Percentiles rank a stretch among this genome's conserved stretches.
Conservation (phyloP, 2,329 filamentous ascomycete species). For the Hymenoscyphus linearis region DNA sequence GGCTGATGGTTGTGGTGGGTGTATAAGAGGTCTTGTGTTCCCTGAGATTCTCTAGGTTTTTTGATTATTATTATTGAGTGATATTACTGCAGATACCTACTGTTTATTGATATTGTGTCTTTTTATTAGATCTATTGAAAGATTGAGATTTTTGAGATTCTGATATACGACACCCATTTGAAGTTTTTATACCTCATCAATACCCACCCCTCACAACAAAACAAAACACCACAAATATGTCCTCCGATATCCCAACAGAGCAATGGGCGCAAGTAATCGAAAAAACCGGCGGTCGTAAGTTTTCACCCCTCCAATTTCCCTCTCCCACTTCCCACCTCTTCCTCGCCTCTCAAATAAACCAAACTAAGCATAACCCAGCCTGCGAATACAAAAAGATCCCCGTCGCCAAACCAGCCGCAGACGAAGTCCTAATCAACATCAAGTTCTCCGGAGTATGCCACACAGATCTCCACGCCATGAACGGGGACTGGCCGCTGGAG, state of each 20-base stretch:
- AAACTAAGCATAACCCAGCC: conserved; percentile 36
- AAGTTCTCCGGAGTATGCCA: conserved; percentile 89
- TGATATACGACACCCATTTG: no score
- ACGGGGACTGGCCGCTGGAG: conserved; percentile 84
- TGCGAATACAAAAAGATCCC: conserved; percentile 75
- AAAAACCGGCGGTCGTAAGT: conserved; percentile 65
- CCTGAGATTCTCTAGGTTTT: no score
- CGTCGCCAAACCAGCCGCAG: conserved; percentile 73
- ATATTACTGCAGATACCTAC: no score
- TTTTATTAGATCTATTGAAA: no score
- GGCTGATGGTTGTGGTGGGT: no score
- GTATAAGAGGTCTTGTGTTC: no score
- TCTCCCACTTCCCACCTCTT: no score
- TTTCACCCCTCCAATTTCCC: conserved; percentile 13
- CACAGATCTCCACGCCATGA: conserved; percentile 76
- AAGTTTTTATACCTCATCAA: not conserved
- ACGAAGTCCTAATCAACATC: conserved; percentile 89
- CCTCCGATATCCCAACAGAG: conserved; percentile 60
- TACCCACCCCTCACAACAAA: not conserved
- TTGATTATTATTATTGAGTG: no score
- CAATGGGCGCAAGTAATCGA: conserved; percentile 93
- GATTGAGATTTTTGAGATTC: no score
- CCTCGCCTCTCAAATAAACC: no score
- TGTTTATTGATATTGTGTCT: no score
- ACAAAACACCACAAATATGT: not conserved